phyloP scores from a whole-genome alignment of 768 basidiomycete genomes.

The Thelephora ganbajun region DNA sequence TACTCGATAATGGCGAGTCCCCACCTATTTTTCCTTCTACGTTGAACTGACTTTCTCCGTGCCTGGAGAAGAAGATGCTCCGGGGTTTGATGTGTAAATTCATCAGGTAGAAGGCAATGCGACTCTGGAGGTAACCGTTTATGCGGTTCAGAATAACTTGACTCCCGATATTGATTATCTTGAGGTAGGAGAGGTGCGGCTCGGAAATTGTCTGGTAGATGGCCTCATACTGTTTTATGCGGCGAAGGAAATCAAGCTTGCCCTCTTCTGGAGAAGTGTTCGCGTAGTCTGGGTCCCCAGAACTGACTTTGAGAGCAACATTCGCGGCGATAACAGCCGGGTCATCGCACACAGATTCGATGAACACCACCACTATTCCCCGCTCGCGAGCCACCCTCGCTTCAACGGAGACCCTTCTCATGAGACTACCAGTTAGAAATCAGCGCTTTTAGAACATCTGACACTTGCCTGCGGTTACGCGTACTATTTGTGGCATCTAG shows the following conservation, averaged over 20 bases:
- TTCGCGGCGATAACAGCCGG: conserved; percentile 91
- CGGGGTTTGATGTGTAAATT: conserved; percentile 94
- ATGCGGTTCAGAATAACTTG: conserved; percentile 80
- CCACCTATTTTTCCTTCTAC: conserved; percentile 95
- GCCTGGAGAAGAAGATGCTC: conserved; percentile 95
- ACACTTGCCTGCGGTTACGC: conserved; percentile 44
- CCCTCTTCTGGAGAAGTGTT: conserved; percentile 77
- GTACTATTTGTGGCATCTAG: conserved; percentile 96
- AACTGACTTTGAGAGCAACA: conserved; percentile 87
- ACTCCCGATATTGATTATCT: conserved; percentile 87
- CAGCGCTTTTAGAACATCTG: background rate
- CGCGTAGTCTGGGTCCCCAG: conserved; percentile 97
- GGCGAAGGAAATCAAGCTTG: conserved; percentile 76
- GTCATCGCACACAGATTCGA: conserved; percentile 92
- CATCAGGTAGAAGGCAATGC: conserved; percentile 98
- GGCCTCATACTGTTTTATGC: conserved; percentile 88
- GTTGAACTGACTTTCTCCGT: conserved; percentile 96
- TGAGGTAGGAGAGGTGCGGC: conserved; percentile 77
- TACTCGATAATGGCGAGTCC: conserved; percentile 77
- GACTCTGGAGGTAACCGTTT: conserved; percentile 89
- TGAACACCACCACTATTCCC: conserved; percentile 78
- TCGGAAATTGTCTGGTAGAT: conserved; percentile 94
- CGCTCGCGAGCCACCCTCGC: conserved; percentile 77
- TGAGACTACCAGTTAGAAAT: background rate
- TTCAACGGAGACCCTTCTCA: conserved; percentile 62